Conservation (phyloP, 345 rosid species). For the Salix viminalis region DNA sequence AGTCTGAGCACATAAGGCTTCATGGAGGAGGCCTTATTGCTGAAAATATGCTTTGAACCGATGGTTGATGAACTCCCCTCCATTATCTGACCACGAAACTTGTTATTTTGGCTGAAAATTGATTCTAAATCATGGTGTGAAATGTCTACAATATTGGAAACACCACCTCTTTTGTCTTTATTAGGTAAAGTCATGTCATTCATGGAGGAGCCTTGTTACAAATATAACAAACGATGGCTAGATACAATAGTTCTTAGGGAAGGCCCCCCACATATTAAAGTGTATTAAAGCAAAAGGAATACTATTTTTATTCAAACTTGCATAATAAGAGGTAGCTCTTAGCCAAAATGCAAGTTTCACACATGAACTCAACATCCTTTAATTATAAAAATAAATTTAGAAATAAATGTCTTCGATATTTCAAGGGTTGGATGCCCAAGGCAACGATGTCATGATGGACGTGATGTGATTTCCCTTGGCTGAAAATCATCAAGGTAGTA, state of each 20-base stretch:
- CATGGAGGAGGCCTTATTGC: not conserved
- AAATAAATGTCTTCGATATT: too few species aligned
- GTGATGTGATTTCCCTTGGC: not conserved
- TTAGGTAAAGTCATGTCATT: slow-evolving; percentile 4
- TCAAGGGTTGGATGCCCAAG: too few species aligned
- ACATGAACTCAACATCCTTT: too few species aligned
- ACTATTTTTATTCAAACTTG: too few species aligned
- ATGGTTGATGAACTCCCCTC: not conserved
- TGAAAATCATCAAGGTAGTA: not conserved
- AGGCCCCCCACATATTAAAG: too few species aligned
- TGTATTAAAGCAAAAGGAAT: too few species aligned
- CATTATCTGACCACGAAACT: not conserved
- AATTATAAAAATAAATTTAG: too few species aligned
- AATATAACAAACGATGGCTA: not conserved
- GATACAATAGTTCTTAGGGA: not conserved
- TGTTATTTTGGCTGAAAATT: not conserved
- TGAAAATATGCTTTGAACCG: not conserved
- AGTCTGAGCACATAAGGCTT: not conserved
- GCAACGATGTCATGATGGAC: not conserved
- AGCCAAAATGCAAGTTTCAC: too few species aligned
- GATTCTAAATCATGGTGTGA: not conserved
- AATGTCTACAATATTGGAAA: not conserved
- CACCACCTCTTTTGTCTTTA: slow-evolving; percentile 1
- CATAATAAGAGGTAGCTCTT: too few species aligned
- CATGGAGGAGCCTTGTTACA: too few species aligned